These are phyloP conservation scores for Heritiera fomes DNA, from an alignment of 345 rosid genomes.

Conservation along the genomic window DNA sequence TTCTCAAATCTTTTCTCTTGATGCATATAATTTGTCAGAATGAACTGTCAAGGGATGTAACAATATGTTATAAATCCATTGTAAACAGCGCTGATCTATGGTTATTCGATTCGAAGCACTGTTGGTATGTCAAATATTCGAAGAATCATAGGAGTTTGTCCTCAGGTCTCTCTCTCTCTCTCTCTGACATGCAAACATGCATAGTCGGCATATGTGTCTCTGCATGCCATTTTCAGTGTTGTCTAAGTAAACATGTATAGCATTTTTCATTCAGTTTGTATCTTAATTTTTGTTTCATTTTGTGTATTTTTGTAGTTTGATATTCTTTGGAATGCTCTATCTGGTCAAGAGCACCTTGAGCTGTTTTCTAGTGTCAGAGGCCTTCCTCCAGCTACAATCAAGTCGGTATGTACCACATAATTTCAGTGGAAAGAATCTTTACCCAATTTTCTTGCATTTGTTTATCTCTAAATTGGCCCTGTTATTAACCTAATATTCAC, in stretches of 20 bases:
- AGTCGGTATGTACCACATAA: slow-evolving; percentile 46
- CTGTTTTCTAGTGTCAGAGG: slow-evolving; percentile 88
- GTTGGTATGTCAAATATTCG: slow-evolving; percentile 86
- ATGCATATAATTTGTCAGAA: background rate
- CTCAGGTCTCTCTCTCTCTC: slow-evolving; percentile 56
- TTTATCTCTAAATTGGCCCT: slow-evolving; percentile 8
- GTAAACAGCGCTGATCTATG: slow-evolving; percentile 71
- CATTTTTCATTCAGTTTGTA: background rate
- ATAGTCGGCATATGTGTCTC: background rate
- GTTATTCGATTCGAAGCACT: slow-evolving; percentile 71
- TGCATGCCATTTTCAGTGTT: slow-evolving; percentile 8
- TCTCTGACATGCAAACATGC: background rate
- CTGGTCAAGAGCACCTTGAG: slow-evolving; percentile 83
- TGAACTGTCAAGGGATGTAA: background rate
- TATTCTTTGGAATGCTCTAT: slow-evolving; percentile 85
- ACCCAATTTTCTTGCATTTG: background rate
- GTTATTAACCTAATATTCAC: background rate
- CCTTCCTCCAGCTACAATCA: slow-evolving; percentile 56
- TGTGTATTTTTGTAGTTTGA: slow-evolving; percentile 56
- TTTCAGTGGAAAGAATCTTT: background rate
- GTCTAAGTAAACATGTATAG: background rate
- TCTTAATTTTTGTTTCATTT: slow-evolving; percentile 17
- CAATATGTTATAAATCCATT: slow-evolving; percentile 7
- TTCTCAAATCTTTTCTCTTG: slow-evolving; percentile 1
- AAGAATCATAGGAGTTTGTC: slow-evolving; percentile 84